A percentile compares a stretch with the other conserved stretches of the same genome.
phyloP scores from a whole-genome alignment of 352 stramenopile genomes.

The Globisporangium uncinulatum region DNA sequence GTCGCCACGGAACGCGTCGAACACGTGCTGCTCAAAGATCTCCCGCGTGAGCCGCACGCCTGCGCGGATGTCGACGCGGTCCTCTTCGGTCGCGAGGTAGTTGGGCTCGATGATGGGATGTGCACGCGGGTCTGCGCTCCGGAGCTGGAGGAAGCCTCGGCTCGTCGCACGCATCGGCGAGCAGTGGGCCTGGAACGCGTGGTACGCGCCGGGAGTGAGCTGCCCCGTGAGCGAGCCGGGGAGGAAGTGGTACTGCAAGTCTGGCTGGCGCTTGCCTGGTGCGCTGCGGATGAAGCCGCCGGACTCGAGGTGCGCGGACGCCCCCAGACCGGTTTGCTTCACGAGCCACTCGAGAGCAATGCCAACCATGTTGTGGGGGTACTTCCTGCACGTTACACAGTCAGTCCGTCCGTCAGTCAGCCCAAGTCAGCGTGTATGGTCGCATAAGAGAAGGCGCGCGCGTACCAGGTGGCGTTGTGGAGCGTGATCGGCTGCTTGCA shows the following conservation, averaged over 20 bases:
- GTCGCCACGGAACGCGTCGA: conserved; percentile 81
- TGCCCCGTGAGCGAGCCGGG: conserved; percentile 74
- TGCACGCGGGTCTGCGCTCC: conserved; percentile 65
- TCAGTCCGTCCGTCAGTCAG: conserved; percentile 1
- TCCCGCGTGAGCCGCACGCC: conserved; percentile 78
- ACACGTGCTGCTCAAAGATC: conserved; percentile 83
- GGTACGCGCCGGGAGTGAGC: conserved; percentile 44
- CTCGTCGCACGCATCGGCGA: conserved; percentile 86
- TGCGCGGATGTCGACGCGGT: conserved; percentile 73
- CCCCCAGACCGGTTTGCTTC: conserved; percentile 57
- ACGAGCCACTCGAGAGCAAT: conserved; percentile 86
- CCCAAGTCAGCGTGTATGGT: background rate
- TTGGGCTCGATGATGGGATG: conserved; percentile 85
- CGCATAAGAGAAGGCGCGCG: background rate
- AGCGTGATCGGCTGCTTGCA: conserved; percentile 88
- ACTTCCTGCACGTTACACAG: conserved; percentile 31
- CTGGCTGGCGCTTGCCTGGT: conserved; percentile 73
- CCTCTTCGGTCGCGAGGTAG: conserved; percentile 79
- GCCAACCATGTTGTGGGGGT: conserved; percentile 83
- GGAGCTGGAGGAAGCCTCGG: conserved; percentile 76
- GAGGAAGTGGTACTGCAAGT: conserved; percentile 90
- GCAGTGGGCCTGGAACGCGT: conserved; percentile 86
- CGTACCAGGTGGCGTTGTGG: conserved; percentile 82
- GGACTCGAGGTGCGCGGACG: conserved; percentile 78
- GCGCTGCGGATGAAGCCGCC: conserved; percentile 84